Evolutionary conservation across 176 grass and related monocot genomes (phyloP).

Genomic region (Musa itinerans): DNA sequence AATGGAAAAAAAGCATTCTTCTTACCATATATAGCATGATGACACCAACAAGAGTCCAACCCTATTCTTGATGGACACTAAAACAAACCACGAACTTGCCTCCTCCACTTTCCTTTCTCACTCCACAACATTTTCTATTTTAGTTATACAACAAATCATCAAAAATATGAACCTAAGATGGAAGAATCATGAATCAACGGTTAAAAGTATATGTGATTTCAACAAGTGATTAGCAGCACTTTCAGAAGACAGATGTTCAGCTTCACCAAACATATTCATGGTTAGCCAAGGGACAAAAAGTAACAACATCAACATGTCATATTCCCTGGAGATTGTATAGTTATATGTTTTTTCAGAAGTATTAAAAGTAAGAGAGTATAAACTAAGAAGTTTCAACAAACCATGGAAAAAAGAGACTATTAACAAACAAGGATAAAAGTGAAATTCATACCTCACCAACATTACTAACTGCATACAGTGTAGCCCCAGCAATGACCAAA

Average conservation of each 20-base stretch:
- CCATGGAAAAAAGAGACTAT: too few relatives aligned
- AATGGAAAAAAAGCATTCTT: too few relatives aligned
- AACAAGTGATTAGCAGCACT: neutral
- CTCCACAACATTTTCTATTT: too few relatives aligned
- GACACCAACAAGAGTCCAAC: too few relatives aligned
- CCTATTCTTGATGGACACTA: neutral
- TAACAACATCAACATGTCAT: neutral
- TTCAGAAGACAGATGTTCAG: neutral
- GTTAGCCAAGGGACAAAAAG: too few relatives aligned
- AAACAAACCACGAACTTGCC: too few relatives aligned
- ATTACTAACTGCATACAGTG: conserved; percentile 61
- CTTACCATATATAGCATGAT: too few relatives aligned
- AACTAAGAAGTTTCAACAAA: too few relatives aligned
- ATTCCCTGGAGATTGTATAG: neutral
- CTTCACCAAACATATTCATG: neutral
- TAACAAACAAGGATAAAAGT: neutral
- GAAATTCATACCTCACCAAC: conserved; percentile 54
- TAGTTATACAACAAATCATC: neutral
- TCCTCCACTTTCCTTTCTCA: too few relatives aligned
- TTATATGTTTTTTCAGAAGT: too few relatives aligned
- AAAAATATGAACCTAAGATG: neutral
- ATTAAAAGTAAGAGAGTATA: too few relatives aligned
- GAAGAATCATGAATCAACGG: neutral
- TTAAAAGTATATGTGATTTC: neutral
- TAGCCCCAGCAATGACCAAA: conserved; percentile 44